These are phyloP conservation scores for Colletotrichum somersetense DNA, from an alignment of 2,329 filamentous ascomycete genomes.

Conservation along the genomic window DNA sequence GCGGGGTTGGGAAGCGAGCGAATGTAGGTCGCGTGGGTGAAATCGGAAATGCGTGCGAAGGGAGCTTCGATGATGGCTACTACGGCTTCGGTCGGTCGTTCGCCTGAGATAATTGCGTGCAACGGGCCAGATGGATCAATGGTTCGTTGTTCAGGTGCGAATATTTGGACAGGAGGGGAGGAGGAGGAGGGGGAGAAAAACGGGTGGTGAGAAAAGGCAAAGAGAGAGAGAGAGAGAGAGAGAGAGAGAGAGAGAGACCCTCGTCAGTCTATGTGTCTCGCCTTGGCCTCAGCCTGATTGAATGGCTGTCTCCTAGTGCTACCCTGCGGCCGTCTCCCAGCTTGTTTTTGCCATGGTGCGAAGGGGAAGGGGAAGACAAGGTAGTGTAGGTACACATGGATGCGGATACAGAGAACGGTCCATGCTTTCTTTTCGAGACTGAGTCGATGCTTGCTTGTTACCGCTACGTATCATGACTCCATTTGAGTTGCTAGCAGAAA, in stretches of 20 bases:
- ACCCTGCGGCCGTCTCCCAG: conserved; percentile 14
- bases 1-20: conserved; percentile 7
- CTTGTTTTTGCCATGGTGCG: conserved; percentile 10
- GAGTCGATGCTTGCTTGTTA: conserved; percentile 10
- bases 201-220: conserved; percentile 11
- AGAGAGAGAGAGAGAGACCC: conserved; percentile 26
- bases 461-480: conserved; percentile 11
- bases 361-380: background rate
- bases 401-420: conserved; percentile 15
- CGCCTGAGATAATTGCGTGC: conserved; percentile 1
- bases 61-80: background rate
- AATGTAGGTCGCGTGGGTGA: conserved; percentile 13
- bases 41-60: background rate
- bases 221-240: conserved; percentile 10
- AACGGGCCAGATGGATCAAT: background rate
- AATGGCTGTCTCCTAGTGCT: conserved; percentile 15
- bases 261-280: conserved; percentile 17
- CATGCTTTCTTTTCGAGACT: background rate
- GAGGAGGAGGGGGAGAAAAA: conserved; percentile 24
- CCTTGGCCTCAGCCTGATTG: conserved; percentile 36
- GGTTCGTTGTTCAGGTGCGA: conserved; percentile 11
- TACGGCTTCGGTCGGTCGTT: conserved; percentile 7
- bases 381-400: conserved; percentile 7
- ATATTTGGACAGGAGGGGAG: conserved; percentile 3
- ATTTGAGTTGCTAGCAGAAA: conserved; percentile 11